These are phyloP conservation scores for Candida mattraensis DNA, from an alignment of 805 yeast genomes.

Conservation along the genomic window DNA sequence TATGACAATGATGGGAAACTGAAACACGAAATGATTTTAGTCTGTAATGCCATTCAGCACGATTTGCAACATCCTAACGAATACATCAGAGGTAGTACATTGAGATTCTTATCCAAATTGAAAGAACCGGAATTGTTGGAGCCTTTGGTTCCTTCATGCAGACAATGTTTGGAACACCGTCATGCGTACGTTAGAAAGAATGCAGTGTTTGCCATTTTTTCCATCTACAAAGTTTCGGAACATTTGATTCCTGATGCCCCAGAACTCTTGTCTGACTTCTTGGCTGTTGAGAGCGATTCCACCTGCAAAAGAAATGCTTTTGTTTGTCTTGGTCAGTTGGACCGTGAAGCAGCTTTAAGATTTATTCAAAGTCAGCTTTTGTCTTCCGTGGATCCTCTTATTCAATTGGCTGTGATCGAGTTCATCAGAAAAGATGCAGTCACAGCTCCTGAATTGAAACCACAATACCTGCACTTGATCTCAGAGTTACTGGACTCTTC, in stretches of 20 bases:
- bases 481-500: conserved; percentile 71
- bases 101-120: conserved; percentile 86
- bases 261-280: conserved; percentile 70
- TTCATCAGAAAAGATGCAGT: conserved; percentile 83
- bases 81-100: conserved; percentile 91
- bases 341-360: conserved; percentile 80
- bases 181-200: conserved; percentile 98
- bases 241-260: conserved; percentile 96
- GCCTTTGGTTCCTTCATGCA: conserved; percentile 89
- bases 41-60: conserved; percentile 95
- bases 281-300: conserved; percentile 83
- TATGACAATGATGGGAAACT: conserved; percentile 83
- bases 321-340: conserved; percentile 76
- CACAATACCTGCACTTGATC: conserved; percentile 70
- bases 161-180: conserved; percentile 90
- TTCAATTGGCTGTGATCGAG: conserved; percentile 88
- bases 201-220: conserved; percentile 87
- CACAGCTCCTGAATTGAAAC: conserved; percentile 59
- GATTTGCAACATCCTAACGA: conserved; percentile 98
- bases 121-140: conserved; percentile 93
- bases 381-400: conserved; percentile 70
- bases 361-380: conserved; percentile 74
- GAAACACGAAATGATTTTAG: conserved; percentile 97
- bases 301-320: conserved; percentile 96
- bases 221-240: conserved; percentile 79